Base-by-base conservation (phyloP, 164 flowering plant species). In the Macadamia integrifolia region DNA sequence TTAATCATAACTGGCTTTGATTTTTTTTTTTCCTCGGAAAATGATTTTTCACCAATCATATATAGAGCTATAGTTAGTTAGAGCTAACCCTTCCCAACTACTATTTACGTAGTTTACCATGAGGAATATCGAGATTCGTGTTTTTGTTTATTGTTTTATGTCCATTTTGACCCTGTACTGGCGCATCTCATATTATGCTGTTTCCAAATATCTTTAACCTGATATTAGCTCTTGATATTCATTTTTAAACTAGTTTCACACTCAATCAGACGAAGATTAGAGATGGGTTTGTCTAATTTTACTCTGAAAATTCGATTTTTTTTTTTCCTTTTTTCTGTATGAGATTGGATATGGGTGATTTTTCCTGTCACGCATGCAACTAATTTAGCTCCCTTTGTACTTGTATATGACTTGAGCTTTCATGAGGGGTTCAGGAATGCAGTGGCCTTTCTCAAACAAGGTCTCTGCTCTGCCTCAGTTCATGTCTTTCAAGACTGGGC, bases 371-470 rank as follows among this genome's bases (percentile, higher is more conserved):
- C 29, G 64, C 9, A 10, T 61, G 1, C 13, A 65, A 49, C 18
- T 52, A 62, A 66, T 44, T 31, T 31, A 35, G 31, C 11, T 9
- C 61, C 18, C 31, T 9, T 60, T 40, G 3, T 58, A n/a, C 29
- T 56, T 61, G 29, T 58, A 56, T 65, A 43, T 58, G 35, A 23
- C 49, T 80, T 68, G 72, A 83, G 88, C 68, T 49, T 78, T 49
- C 72, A 50, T 61, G 72, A 76, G 76, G 61, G 77, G 77, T 66
- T 70, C 80, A 46, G 79, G 70, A 17, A 53, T 75, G 62, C 87
- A 75, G 48, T 84, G 89, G 87, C 77, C 88, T 9, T 82, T 80
- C 72, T 68, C 80, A 13, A 81, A 79, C 77, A 84, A 85, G 80
- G 80, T 72, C 49, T 75, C 85, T 59, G 73, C 85, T 35, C 61